Evolutionary conservation across 495 filamentous ascomycete genomes (phyloP).

Genomic region (Baudoinia panamericana): DNA sequence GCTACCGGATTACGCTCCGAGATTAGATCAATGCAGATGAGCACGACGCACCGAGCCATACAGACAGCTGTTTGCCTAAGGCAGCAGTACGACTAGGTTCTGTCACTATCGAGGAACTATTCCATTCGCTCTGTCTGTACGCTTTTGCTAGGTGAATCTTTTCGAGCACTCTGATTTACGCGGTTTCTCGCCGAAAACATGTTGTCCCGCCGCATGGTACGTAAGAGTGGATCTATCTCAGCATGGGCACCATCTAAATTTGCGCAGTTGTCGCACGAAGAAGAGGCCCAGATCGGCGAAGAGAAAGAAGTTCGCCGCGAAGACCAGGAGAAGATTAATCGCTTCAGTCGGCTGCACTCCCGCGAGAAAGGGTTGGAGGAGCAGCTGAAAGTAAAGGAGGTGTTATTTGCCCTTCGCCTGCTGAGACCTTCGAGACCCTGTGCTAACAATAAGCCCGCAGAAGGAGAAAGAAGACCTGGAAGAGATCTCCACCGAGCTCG

Average conservation of each 20-base stretch:
- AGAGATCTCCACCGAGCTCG: slow-evolving; percentile 78
- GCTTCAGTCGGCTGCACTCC: slow-evolving; percentile 88
- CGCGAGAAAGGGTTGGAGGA: slow-evolving; percentile 65
- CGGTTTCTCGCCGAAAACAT: slow-evolving; percentile 5
- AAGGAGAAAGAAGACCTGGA: slow-evolving; percentile 98
- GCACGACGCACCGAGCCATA: too few species aligned
- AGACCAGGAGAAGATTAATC: slow-evolving; percentile 97
- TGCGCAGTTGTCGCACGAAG: slow-evolving; percentile 74
- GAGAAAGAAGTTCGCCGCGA: slow-evolving; percentile 87
- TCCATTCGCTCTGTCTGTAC: too few species aligned
- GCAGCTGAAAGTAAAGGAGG: slow-evolving; percentile 69
- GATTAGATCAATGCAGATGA: too few species aligned
- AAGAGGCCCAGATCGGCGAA: slow-evolving; percentile 61
- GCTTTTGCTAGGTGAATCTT: too few species aligned
- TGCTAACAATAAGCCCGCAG: slow-evolving; percentile 38
- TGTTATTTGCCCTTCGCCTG: slow-evolving; percentile 40
- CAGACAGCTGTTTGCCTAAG: too few species aligned
- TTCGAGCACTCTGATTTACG: too few species aligned
- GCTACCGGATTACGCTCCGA: too few species aligned
- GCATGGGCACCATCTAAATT: background rate
- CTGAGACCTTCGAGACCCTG: background rate
- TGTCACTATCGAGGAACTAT: too few species aligned
- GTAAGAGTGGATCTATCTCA: background rate
- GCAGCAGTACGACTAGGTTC: too few species aligned
- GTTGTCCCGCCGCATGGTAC: slow-evolving; percentile 28